A percentile compares a stretch with the other conserved stretches of the same genome.
phyloP scores from a whole-genome alignment of 345 rosid genomes.

The Eucalyptus microcorys region DNA sequence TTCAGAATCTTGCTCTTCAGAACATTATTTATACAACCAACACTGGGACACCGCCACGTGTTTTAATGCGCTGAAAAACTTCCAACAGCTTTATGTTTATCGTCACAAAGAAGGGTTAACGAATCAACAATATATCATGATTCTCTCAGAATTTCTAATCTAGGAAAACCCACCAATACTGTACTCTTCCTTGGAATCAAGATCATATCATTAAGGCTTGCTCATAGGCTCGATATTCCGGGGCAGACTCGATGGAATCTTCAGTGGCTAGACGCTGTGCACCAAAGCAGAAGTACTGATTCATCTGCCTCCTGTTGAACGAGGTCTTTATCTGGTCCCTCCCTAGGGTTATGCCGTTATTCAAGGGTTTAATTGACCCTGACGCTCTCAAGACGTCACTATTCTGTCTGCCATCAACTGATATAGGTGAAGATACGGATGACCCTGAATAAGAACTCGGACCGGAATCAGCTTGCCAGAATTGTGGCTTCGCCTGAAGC shows the following conservation, averaged over 20 bases:
- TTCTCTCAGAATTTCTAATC: background rate
- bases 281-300: constrained; percentile 58
- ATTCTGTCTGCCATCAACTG: constrained; percentile 6
- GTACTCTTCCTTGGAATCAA: background rate
- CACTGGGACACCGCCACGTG: background rate
- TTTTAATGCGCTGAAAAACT: background rate
- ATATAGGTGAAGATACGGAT: constrained; percentile 13
- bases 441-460: constrained; percentile 23
- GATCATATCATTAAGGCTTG: constrained; percentile 1
- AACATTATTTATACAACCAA: background rate
- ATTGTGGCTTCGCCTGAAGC: constrained; percentile 37
- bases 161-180: background rate
- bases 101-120: background rate
- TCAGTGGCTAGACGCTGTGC: constrained; percentile 48
- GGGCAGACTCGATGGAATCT: constrained; percentile 7
- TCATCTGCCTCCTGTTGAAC: constrained; percentile 37
- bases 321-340: constrained; percentile 24
- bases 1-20: background rate
- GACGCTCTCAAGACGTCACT: background rate
- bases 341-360: background rate
- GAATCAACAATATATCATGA: background rate
- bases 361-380: background rate
- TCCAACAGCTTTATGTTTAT: background rate
- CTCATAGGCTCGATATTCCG: constrained; percentile 16
- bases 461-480: constrained; percentile 20